Base-by-base conservation (phyloP, 2,329 filamentous ascomycete species). In the Xylariaceae sp. region DNA sequence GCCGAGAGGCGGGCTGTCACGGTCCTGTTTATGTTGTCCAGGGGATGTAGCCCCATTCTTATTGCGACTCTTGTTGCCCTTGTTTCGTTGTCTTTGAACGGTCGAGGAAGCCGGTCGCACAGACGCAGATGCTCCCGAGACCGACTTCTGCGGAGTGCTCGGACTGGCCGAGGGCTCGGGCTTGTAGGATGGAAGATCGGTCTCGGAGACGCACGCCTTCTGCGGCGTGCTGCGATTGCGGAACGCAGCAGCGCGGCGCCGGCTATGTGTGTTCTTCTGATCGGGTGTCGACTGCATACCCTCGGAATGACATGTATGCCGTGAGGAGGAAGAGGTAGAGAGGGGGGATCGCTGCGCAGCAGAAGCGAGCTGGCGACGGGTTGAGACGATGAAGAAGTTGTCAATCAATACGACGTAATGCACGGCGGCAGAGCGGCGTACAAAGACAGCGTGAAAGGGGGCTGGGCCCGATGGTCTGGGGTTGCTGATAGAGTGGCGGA, bases 141-240 rank as follows among this genome's bases (percentile, higher is more conserved):
- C 44, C 14, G 49, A 37, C 46, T 70, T 73, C 34, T 62, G 60
- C 2, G 72, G 72, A 2, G 72, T 75, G 17, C 46, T 51, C 19
- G 62, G 61, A 21, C 45, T 50, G 9, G 30, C 46, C 17, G 35
- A 29, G 6, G 45, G 57, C 44, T 50, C 53, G 32, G 45, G 48
- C 38, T 48, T 58, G 43, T 55, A 59, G 42, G 42, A 55, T 28
- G 51, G 56, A 44, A 59, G 56, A 46, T 77, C 74, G 46, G 70
- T 75, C 52, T 77, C 74, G 3, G 74, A 77, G 16, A 69, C 72
- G 47, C 77, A 76, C n/a, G 64, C 66, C 53, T 71, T 76, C 39
- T 67, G 67, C 9, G 64, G 49, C 13, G 53, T 49, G 33, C 54
- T 57, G 26, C 57, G 45, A 43, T 47, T 52, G 44, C 64, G 53